Evolutionary conservation across 371 early-diverging fungal species (phyloP).

Genomic region (Smittium culicis): DNA sequence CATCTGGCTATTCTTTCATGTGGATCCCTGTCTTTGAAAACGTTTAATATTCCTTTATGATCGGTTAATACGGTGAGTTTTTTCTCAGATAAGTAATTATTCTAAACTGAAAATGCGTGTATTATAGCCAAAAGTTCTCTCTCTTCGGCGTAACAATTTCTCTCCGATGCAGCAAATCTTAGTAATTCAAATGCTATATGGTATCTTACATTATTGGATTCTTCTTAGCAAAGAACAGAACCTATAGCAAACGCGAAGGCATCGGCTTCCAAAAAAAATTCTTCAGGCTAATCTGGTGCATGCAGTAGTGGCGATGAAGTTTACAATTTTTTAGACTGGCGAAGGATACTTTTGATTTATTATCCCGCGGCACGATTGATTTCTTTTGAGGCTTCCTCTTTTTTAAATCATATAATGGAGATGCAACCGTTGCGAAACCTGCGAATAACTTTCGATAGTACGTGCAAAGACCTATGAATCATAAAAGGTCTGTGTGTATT

Average conservation of each 20-base stretch:
- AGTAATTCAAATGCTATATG: conserved; percentile 19
- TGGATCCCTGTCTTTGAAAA: conserved; percentile 10
- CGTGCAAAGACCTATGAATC: conserved; percentile 29
- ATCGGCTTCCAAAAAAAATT: conserved; percentile 26
- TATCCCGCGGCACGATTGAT: neutral
- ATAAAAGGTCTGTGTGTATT: conserved; percentile 15
- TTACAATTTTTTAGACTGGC: neutral
- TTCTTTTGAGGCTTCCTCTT: neutral
- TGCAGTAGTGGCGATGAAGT: neutral
- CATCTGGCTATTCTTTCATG: conserved; percentile 12
- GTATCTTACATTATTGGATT: neutral
- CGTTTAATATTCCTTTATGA: conserved; percentile 10
- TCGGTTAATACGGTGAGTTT: conserved; percentile 13
- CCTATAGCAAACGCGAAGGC: conserved; percentile 27
- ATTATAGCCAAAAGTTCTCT: conserved; percentile 17
- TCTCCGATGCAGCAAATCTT: conserved; percentile 11
- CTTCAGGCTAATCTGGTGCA: conserved; percentile 15
- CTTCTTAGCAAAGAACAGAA: conserved; percentile 27
- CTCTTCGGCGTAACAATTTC: conserved; percentile 18
- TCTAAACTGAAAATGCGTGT: conserved; percentile 11
- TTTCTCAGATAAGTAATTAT: conserved; percentile 9
- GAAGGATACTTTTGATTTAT: neutral
- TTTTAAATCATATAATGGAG: conserved; percentile 18
- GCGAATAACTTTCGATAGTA: conserved; percentile 24
- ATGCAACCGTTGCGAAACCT: conserved; percentile 15